phyloP scores from a whole-genome alignment of 441 rosid species.

The Lepidium campestre region DNA sequence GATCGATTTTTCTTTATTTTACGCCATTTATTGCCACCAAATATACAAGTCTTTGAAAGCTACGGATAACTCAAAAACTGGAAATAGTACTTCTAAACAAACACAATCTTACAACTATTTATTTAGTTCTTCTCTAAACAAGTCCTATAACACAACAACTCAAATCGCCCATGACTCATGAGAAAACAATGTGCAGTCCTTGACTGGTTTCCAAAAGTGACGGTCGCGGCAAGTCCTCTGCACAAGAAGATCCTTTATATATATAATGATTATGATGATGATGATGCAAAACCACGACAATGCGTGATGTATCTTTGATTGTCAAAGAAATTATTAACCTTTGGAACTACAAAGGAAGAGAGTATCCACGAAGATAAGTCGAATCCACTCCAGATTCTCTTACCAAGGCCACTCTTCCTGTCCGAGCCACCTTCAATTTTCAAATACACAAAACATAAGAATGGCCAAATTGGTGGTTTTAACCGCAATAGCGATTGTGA shows the following conservation, averaged over 20 bases:
- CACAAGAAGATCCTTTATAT: constrained; percentile 7
- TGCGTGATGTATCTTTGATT: not conserved
- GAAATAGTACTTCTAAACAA: not conserved
- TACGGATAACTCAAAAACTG: not conserved
- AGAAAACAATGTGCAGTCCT: not conserved
- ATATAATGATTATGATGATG: not conserved
- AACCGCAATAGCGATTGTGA: not conserved
- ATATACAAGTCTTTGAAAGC: not conserved
- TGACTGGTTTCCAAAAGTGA: constrained; percentile 19
- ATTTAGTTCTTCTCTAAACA: constrained; percentile 1
- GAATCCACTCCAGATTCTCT: constrained; percentile 75
- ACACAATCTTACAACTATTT: constrained; percentile 1
- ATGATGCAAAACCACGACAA: not conserved
- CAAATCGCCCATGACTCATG: not conserved
- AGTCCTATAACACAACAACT: constrained; percentile 13
- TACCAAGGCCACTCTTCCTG: constrained; percentile 62
- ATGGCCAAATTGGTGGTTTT: not conserved
- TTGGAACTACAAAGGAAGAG: constrained; percentile 43
- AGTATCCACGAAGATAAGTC: constrained; percentile 56
- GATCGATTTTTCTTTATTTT: not conserved
- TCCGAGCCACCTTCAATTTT: constrained; percentile 56
- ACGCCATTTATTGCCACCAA: not conserved
- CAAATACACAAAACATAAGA: constrained; percentile 1
- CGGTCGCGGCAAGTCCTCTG: constrained; percentile 18
- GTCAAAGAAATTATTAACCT: constrained; percentile 6